A percentile compares a stretch with the other conserved stretches of the same genome.
Conservation (phyloP, 2,329 filamentous ascomycete species). For the Pseudomassariella vexata region DNA sequence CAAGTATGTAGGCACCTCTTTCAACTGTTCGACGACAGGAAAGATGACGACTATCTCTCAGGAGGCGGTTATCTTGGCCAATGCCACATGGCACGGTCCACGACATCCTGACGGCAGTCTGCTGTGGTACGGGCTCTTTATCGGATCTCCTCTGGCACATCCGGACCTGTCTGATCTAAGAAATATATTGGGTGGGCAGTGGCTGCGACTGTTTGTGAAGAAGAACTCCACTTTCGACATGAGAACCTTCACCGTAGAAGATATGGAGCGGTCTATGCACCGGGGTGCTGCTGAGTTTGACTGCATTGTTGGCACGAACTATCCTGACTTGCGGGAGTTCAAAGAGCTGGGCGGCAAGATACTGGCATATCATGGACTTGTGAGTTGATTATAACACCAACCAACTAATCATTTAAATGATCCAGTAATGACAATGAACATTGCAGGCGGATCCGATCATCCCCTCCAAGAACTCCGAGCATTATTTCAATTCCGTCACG, state of each 20-base stretch:
- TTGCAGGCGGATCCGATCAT: too few relatives aligned
- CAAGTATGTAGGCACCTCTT: background rate
- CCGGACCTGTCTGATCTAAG: background rate
- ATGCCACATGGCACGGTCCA: background rate
- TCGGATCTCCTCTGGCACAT: background rate
- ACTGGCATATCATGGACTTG: slow-evolving; percentile 1
- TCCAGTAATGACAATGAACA: too few relatives aligned
- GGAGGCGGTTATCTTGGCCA: background rate
- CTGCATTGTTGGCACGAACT: background rate
- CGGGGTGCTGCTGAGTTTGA: background rate
- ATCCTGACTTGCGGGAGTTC: slow-evolving; percentile 2
- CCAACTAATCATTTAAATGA: too few relatives aligned
- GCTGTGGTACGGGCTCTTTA: background rate
- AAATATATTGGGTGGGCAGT: background rate
- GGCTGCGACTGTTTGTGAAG: background rate
- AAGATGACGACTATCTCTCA: background rate
- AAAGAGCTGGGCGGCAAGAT: background rate
- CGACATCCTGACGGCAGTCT: background rate
- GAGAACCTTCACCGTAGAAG: background rate
- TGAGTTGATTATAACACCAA: background rate
- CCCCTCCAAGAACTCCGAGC: too few relatives aligned
- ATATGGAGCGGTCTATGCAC: background rate
- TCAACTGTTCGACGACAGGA: background rate
- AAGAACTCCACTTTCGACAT: slow-evolving; percentile 1
- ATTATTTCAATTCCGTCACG: too few relatives aligned